A percentile compares a stretch with the other conserved stretches of the same genome.
These are phyloP conservation scores for Dicorynia guianensis DNA, from an alignment of 306 rosid genomes.

Conservation along the genomic window DNA sequence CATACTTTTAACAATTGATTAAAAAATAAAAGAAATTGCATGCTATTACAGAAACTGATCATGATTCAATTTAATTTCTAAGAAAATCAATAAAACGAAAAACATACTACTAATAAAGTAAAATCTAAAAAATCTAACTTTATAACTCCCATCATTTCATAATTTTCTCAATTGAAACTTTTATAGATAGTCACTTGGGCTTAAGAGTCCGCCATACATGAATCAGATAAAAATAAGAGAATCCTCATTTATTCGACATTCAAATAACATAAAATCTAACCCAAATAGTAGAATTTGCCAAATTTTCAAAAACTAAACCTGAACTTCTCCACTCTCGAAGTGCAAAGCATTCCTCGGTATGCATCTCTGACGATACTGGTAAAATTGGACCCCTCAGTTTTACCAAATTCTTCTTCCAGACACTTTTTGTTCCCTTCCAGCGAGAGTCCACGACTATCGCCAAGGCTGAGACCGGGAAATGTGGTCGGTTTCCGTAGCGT, in stretches of 20 bases:
- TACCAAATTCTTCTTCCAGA: conserved; percentile 28
- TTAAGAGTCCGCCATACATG: neutral
- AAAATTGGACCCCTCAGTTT: conserved; percentile 50
- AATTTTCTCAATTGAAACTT: too few species aligned
- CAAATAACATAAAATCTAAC: too few species aligned
- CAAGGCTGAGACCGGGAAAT: conserved; percentile 24
- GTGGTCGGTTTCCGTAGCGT: conserved; percentile 32
- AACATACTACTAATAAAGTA: too few species aligned
- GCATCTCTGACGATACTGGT: conserved; percentile 48
- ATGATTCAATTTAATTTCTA: too few species aligned
- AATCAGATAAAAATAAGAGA: too few species aligned
- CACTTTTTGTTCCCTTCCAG: conserved; percentile 33
- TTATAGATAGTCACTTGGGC: neutral
- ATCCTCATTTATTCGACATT: too few species aligned
- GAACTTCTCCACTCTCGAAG: conserved; percentile 61
- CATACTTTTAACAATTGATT: too few species aligned
- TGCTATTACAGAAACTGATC: too few species aligned
- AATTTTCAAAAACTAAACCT: neutral
- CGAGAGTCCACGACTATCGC: conserved; percentile 5
- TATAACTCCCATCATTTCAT: too few species aligned
- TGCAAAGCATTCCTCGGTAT: conserved; percentile 50
- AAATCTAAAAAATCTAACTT: too few species aligned
- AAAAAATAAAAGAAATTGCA: too few species aligned
- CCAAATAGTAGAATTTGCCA: neutral
- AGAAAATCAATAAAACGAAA: too few species aligned